Conservation (phyloP, 805 yeast species). For the Yamadazyma paraphyllophila region DNA sequence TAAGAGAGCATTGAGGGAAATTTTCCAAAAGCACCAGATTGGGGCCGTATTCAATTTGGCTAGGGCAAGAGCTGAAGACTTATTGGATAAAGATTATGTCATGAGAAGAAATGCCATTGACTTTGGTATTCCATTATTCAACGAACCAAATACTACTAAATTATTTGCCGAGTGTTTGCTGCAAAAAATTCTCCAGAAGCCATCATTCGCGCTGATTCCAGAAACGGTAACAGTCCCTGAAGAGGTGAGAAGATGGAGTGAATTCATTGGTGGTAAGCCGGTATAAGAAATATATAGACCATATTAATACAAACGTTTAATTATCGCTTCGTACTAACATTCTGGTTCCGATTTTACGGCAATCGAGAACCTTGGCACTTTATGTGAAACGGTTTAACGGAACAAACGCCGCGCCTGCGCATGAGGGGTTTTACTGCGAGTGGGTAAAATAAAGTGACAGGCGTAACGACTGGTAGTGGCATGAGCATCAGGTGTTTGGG, state of each 20-base stretch:
- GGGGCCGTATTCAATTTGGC: constrained; percentile 92
- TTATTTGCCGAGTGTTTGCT: constrained; percentile 82
- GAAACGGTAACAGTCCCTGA: constrained; percentile 59
- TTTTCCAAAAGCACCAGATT: constrained; percentile 83
- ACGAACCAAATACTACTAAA: constrained; percentile 91
- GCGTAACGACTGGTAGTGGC: too few species aligned
- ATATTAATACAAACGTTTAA: too few species aligned
- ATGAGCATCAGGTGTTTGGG: too few species aligned
- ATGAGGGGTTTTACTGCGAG: too few species aligned
- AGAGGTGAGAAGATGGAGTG: constrained; percentile 96
- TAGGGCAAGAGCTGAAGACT: constrained; percentile 78
- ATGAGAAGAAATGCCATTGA: constrained; percentile 99
- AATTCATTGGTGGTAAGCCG: constrained; percentile 91
- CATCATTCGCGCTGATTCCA: constrained; percentile 45
- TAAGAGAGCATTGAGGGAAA: constrained; percentile 89
- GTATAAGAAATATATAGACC: constrained; percentile 38
- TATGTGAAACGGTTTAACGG: too few species aligned
- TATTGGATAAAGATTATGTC: constrained; percentile 86
- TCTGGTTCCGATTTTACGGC: too few species aligned
- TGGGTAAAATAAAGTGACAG: too few species aligned
- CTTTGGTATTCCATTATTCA: constrained; percentile 92
- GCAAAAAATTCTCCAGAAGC: constrained; percentile 57
- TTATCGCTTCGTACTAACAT: too few species aligned
- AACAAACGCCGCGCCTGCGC: too few species aligned
- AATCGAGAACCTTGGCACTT: too few species aligned